Evolutionary conservation across 2,329 filamentous ascomycete genomes (phyloP), one percentile per base, ranked within the genome.

Genomic region (Macrophomina phaseolina): DNA sequence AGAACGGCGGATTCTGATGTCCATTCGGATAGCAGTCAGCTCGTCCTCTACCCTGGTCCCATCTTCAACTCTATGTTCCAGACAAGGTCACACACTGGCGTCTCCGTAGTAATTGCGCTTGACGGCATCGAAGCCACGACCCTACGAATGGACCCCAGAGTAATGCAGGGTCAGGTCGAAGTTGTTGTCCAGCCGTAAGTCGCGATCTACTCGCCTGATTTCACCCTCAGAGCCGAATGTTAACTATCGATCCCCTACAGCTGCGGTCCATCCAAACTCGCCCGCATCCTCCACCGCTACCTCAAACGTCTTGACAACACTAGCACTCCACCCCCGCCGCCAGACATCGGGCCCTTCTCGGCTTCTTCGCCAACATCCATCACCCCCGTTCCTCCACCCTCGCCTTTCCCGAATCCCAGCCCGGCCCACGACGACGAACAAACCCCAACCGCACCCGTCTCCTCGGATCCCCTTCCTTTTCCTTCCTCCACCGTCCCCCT

Each of bases 241-340:
- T 42, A 18, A 16, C 23, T 34, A 9, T 23, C 18, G 4, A 5
- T 9, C 8, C 23, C 2, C 14, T 6, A 3, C n/a, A 63, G 60
- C 6, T 76, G 76, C n/a, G 77, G 77, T 40, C 77, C 77, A 16
- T 75, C 76, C 66, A 79, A 79, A 67, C 70, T 79, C 56, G 73
- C 74, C 45, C 76, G 74, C 53, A 74, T 76, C 5, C 67, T 79
- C 3, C 64, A 55, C 4, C 48, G 38, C 32, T 63, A 52, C 34
- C 7, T 63, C 12, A 18, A 11, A 11, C 60, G 46, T 7, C 48
- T 51, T 11, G 60, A 63, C 8, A 16, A 18, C 1, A 8, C 18
- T 3, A 12, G 3, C 28, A 23, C 18, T 2, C 18, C 42, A 7
- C 40, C 7, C 4, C 11, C 45, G 3, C 8, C 6, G 23, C 48